These are phyloP conservation scores for Penicillium egyptiacum DNA, from an alignment of 495 filamentous ascomycete species.

Conservation along the genomic window DNA sequence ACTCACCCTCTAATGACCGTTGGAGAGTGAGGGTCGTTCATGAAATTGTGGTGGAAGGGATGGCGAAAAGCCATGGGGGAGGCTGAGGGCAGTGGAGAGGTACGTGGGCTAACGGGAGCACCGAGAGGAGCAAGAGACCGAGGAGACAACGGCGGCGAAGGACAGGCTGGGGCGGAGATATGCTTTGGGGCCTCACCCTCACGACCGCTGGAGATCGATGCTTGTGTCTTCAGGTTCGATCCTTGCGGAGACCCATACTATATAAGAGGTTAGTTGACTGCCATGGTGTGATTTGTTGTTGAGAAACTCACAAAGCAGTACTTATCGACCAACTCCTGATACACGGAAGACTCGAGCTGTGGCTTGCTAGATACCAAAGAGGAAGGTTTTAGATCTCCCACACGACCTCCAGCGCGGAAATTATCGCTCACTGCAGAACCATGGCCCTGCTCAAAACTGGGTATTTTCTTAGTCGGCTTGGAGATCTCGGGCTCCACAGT, in stretches of 20 bases:
- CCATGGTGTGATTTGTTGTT: conserved; percentile 14
- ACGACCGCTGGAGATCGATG: conserved; percentile 19
- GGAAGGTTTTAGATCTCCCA: conserved; percentile 43
- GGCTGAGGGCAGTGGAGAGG: conserved; percentile 33
- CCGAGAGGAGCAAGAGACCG: conserved; percentile 28
- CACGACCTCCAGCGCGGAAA: conserved; percentile 14
- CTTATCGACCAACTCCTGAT: conserved; percentile 92
- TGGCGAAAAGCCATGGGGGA: conserved; percentile 43
- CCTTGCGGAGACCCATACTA: conserved; percentile 50
- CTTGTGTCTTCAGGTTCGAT: conserved; percentile 13
- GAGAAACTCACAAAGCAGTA: conserved; percentile 93
- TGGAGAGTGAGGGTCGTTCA: conserved; percentile 47
- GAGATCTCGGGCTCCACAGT: conserved; percentile 7
- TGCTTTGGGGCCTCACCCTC: conserved; percentile 18
- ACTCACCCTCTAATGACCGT: conserved; percentile 49
- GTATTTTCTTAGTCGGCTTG: conserved; percentile 17
- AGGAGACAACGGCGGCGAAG: conserved; percentile 28
- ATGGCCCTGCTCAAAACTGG: conserved; percentile 16
- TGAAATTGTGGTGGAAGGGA: conserved; percentile 42
- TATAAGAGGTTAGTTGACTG: conserved; percentile 26
- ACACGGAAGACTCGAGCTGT: conserved; percentile 75
- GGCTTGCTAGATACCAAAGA: conserved; percentile 60
- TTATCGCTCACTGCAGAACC: conserved; percentile 25
- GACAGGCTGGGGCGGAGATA: conserved; percentile 15
- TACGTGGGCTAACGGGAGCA: conserved; percentile 22